These are phyloP conservation scores for Penicillium cinerascens DNA, from an alignment of 495 filamentous ascomycete genomes.

Conservation along the genomic window DNA sequence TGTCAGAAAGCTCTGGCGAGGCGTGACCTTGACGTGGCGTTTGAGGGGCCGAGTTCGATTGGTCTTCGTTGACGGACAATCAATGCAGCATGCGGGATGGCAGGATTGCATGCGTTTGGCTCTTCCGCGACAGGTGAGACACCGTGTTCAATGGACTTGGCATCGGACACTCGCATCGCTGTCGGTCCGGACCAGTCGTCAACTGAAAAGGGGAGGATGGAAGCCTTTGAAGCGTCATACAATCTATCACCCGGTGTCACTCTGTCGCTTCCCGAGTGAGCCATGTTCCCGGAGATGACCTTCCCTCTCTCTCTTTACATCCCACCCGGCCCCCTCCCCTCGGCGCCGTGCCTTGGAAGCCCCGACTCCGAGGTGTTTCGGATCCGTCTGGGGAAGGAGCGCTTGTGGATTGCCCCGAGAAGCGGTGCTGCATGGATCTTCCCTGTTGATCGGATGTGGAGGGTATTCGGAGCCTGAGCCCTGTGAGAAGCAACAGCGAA, in stretches of 20 bases:
- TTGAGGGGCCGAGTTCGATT: constrained; percentile 18
- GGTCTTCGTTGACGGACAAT: constrained; percentile 21
- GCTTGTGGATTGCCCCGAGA: constrained; percentile 6
- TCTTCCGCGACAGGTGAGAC: constrained; percentile 24
- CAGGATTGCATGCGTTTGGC: constrained; percentile 34
- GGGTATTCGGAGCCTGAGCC: constrained; percentile 1
- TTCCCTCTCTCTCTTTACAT: background rate
- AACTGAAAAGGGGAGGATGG: constrained; percentile 18
- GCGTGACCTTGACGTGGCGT: constrained; percentile 25
- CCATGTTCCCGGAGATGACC: constrained; percentile 8
- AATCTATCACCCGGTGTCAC: constrained; percentile 29
- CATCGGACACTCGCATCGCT: constrained; percentile 26
- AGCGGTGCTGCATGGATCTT: constrained; percentile 13
- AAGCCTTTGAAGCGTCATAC: constrained; percentile 15
- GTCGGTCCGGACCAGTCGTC: constrained; percentile 20
- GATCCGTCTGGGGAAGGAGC: constrained; percentile 9
- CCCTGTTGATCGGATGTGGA: constrained; percentile 13
- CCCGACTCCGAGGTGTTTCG: constrained; percentile 23
- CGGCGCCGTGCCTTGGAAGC: too few relatives aligned
- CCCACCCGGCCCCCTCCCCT: too few relatives aligned
- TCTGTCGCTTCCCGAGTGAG: constrained; percentile 24
- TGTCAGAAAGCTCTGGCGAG: constrained; percentile 15
- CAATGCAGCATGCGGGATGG: constrained; percentile 29
- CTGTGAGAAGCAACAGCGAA: constrained; percentile 3
- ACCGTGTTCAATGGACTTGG: constrained; percentile 22